Evolutionary conservation across 1,139 yeast species (phyloP), one percentile per base, ranked within the genome.

Genomic region (Geotrichum aggregatum): DNA sequence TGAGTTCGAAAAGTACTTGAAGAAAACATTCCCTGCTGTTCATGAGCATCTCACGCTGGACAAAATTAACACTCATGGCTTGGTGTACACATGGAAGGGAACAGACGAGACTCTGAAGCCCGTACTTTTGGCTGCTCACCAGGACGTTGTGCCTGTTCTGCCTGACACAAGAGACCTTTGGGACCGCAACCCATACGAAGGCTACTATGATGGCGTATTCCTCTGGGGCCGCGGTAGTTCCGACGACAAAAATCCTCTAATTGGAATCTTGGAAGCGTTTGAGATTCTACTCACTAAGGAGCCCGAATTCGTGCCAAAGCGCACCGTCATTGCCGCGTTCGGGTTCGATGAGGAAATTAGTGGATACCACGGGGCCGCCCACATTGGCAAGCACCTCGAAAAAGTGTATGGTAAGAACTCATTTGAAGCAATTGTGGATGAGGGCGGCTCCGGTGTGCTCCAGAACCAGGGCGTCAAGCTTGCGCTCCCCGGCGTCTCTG

Each of bases 141-240:
- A 82, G 65, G 95, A 87, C 64, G 87, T 84, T 3, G 95, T 87
- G 13, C 95, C 95, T 0, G 85, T 86, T n/a, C 82, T 81, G 61
- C 66, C 69, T 28, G 81, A 73, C 21, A 78, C 87, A 13, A 64
- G 76, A 42, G 72, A 66, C 36, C 72, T 76, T 47, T 87, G 95
- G 95, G 74, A 72, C 2, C 76, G 80, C 61, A 83, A 83, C 10
- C 95, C 95, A 24, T 85, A 80, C 57, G 75, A 76, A 7, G 95
- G 86, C 2, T 75, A 76, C 62, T 85, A 72, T 62, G 95, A 85
- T 61, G 86, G 86, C 35, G 60, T 59, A 38, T 56, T 47, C 50
- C 66, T 84, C 2, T 80, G 78, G 74, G 91, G 89, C 26, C 74
- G 92, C 56, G 91, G 91, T 30, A 65, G 84, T 2, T 65, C 74